Evolutionary conservation across 352 stramenopile species (phyloP), one percentile per base, ranked within the genome.

Genomic region (Phytophthora rubi): DNA sequence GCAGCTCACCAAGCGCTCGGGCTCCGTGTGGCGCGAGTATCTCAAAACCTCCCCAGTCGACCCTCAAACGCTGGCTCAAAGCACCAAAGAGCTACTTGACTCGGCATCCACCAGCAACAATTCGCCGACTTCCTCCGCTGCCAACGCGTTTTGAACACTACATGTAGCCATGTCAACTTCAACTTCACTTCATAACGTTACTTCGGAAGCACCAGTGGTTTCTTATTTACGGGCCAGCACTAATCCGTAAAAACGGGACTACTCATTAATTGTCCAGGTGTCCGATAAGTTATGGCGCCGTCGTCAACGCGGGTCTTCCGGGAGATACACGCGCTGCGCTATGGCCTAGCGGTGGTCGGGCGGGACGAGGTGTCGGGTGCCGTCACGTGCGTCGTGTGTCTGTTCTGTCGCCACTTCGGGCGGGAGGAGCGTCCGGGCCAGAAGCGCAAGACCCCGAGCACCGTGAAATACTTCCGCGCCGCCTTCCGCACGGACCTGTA

Each of bases 391-490:
- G 80, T 59, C 45, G 59, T 85, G 55, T 88, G 80, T 55, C 65
- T 84, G 37, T 88, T 88, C 65, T 88, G 80, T 67, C 80, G 80
- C 47, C 73, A 86, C 67, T 84, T 84, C 53, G 80, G 80, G 0
- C 77, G 80, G 54, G 80, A 88, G 66, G 65, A 78, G 62, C 69
- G 69, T 6, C 52, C 61, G 2, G 76, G 79, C 47, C 54, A 59
- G 16, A 88, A 88, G 62, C 77, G 80, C 55, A 77, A 78, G 56
- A 67, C 68, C 16, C 81, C 80, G 28, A 71, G 69, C 60, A 88
- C 82, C 54, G 73, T 85, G 64, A 88, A 88, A 61, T 83, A 83
- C 51, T 88, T 86, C 58, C 79, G 76, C 49, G 47, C 55, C 37
- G 64, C 72, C 23, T 88, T 86, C 62, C 80, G 80, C 52, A 80